A percentile compares a stretch with the other conserved stretches of the same genome.
These are phyloP conservation scores for Aurantiochytrium sp. DNA, from an alignment of 108 stramenopile species.

Conservation along the genomic window DNA sequence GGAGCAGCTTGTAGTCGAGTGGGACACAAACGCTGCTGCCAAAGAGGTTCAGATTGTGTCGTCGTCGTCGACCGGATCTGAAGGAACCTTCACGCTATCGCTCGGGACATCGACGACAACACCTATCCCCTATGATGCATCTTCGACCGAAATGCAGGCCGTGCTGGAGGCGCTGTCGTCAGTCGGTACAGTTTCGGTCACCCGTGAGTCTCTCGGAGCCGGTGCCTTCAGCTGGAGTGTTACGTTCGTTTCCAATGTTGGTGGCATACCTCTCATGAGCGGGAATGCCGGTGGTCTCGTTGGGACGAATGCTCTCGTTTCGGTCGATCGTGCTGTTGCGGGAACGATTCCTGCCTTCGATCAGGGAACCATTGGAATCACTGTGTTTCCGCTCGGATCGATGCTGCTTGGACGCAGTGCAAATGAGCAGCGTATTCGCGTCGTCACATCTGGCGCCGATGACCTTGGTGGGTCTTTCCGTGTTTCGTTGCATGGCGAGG, in stretches of 20 bases:
- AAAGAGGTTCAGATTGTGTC: conserved; percentile 36
- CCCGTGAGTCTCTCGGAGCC: not conserved
- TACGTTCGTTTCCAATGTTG: conserved; percentile 36
- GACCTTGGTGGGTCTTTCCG: conserved; percentile 45
- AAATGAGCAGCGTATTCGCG: conserved; percentile 42
- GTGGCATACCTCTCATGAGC: conserved; percentile 23
- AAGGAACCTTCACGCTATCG: conserved; percentile 35
- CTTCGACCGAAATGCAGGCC: not conserved
- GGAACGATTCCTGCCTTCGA: conserved; percentile 33
- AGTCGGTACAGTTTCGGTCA: conserved; percentile 32
- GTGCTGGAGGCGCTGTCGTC: conserved; percentile 23
- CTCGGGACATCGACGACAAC: conserved; percentile 20
- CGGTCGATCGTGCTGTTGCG: not conserved
- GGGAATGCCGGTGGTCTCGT: conserved; percentile 12
- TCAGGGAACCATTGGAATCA: conserved; percentile 31
- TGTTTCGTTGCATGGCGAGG: conserved; percentile 37
- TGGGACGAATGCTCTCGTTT: not conserved
- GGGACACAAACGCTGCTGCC: conserved; percentile 12
- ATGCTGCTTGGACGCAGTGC: conserved; percentile 19
- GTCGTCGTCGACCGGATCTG: not conserved
- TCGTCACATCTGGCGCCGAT: conserved; percentile 28
- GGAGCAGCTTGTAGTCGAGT: conserved; percentile 45
- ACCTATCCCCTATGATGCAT: conserved; percentile 27
- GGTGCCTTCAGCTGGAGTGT: conserved; percentile 29
- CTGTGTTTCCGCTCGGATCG: conserved; percentile 23